phyloP scores from a whole-genome alignment of 257 asterid species.

The Anisodus tanguticus region DNA sequence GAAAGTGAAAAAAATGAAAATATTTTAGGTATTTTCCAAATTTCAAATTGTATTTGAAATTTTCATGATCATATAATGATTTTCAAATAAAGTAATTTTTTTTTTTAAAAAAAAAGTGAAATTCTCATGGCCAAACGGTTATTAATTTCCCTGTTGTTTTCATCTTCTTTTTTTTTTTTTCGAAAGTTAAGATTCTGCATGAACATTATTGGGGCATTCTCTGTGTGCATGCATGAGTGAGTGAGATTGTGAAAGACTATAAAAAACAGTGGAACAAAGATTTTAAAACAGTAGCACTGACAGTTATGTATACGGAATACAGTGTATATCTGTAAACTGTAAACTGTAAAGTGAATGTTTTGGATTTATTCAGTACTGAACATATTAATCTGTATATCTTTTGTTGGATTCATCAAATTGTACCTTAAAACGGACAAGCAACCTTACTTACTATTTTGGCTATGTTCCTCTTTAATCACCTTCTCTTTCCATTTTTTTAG shows the following conservation, averaged over 20 bases:
- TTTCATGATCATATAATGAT: no score
- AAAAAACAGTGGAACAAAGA: background rate
- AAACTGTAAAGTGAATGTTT: background rate
- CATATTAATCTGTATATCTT: background rate
- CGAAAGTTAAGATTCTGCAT: background rate
- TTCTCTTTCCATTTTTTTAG: background rate
- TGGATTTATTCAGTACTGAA: background rate
- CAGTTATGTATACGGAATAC: background rate
- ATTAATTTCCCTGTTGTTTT: background rate
- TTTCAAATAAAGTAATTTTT: no score
- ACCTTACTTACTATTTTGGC: constrained; percentile 31
- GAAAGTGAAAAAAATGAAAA: no score
- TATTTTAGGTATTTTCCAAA: no score
- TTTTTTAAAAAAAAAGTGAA: no score
- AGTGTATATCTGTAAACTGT: background rate
- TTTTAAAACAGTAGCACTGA: constrained; percentile 2
- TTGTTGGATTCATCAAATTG: constrained; percentile 10
- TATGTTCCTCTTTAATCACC: constrained; percentile 31
- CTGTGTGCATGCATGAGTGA: background rate
- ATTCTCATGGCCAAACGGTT: no score
- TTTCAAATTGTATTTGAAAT: no score
- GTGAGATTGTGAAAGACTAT: background rate
- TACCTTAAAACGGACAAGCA: constrained; percentile 5
- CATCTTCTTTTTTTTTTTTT: background rate
- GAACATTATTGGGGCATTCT: constrained; percentile 3